Base-by-base conservation (phyloP, 2,329 filamentous ascomycete species). In the Xylariales sp. region DNA sequence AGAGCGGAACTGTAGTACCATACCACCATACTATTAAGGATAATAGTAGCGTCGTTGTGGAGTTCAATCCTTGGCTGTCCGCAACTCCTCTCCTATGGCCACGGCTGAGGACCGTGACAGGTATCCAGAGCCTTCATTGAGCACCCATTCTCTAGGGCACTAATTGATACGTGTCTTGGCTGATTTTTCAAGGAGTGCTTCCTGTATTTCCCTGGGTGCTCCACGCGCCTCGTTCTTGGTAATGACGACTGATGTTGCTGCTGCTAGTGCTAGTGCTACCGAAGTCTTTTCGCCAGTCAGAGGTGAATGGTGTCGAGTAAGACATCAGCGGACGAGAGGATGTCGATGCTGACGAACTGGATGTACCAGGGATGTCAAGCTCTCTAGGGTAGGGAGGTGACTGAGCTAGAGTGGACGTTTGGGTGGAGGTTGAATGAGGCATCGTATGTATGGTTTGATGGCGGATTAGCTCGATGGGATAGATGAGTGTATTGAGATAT, bases 261-360 rank as follows among this genome's bases (percentile, higher is more conserved):
- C 28, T 43, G 14, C 50, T 28, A n/a, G 23, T 23, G 23, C 23
- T 54, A 46, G 8, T 23, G 23, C 28, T 48, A 16, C 52, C 32
- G n/a, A 58, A 43, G 9, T 70, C 65, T 10, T 34, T 60, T 53
- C 50, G 60, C 68, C 68, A 70, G 46, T 61, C 14, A 9, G 58
- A 54, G 10, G 45, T 57, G 14, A 69, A 69, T 1, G 52, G 3
- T 5, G 9, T 18, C 23, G 67, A 64, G 58, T 69, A 69, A 4
- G 49, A 12, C 67, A 69, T 69, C 32, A 69, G 63, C 3, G 65
- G 67, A 4, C 52, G 54, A 2, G 28, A 46, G 23, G 65, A 39
- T 39, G 36, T 34, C 45, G 57, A 58, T 5, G 48, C 45, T 7
- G 43, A 12, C 8, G 60, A 43, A 10, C 12, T 23, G 7, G 43